Evolutionary conservation across 2,329 filamentous ascomycete genomes (phyloP), one percentile per base, ranked within the genome.

Genomic region (Nemania bipapillata): DNA sequence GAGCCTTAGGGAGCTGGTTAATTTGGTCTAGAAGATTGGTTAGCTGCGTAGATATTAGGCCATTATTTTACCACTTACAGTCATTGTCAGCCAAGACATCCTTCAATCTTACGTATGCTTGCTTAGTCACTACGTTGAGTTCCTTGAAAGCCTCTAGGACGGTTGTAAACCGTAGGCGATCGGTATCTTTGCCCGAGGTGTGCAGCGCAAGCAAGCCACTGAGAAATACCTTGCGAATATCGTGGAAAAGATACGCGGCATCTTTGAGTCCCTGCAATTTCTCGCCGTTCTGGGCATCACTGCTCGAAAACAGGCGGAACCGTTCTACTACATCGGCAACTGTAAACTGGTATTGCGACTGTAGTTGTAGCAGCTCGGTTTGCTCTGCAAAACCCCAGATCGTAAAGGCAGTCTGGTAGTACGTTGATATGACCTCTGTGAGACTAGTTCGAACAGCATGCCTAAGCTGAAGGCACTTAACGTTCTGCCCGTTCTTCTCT

Each of bases 151-250:
- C 89, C 72, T 96, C 91, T 2, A 92, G 88, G 0, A 93, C 92
- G 3, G 88, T 87, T 7, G 89, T 90, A 93, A 94, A 97, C 71
- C 92, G 89, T 69, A 89, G 77, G 73, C 94, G 90, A 79, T 97
- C 94, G 7, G 88, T 84, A 65, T 90, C 89, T 69, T 92, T 90
- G 11, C 92, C 93, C 68, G 91, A 90, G 9, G 93, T 93, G 76
- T 96, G 92, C 20, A 98, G 86, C 2, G 96, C 93, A 70, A 99
- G 84, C 53, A 99, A 82, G n/a, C 92, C 93, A 79, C 95, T 97
- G 3, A 99, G 83, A 47, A 97, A 90, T 72, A 97, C 89, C 77
- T 96, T 95, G 69, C 96, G 89, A 37, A 94, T 86, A 11, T 91
- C 91, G 73, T 93, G 91, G 61, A 97, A 89, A 55, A 94, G 90